Conservation (phyloP, 371 early-diverging fungal genomes). For the Circinella umbellata region DNA sequence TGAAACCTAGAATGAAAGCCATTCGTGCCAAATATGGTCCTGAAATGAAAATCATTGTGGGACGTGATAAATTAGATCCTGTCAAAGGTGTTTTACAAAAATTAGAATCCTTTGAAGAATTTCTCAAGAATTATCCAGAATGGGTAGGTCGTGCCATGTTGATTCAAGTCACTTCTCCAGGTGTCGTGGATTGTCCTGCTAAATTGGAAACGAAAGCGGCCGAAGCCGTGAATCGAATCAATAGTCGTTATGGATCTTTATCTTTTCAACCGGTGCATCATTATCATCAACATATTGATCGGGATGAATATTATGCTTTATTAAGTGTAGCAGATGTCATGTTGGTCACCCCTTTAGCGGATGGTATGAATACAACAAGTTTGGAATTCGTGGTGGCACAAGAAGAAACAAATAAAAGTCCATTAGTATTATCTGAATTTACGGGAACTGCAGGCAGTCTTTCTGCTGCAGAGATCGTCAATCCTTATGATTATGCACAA, state of each 20-base stretch:
- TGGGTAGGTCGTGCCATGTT: slow-evolving; percentile 90
- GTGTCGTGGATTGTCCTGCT: slow-evolving; percentile 14
- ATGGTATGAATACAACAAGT: slow-evolving; percentile 99
- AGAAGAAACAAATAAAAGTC: slow-evolving; percentile 79
- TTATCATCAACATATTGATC: slow-evolving; percentile 93
- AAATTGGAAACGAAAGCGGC: slow-evolving; percentile 82
- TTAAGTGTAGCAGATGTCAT: slow-evolving; percentile 94
- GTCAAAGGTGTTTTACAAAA: slow-evolving; percentile 99
- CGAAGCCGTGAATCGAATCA: slow-evolving; percentile 91
- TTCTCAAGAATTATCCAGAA: slow-evolving; percentile 89
- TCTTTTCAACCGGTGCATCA: slow-evolving; percentile 96
- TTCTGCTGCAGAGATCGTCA: slow-evolving; percentile 86
- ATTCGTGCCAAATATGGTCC: slow-evolving; percentile 81
- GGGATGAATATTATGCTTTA: slow-evolving; percentile 96
- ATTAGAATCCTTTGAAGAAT: slow-evolving; percentile 92
- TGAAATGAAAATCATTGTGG: slow-evolving; percentile 95
- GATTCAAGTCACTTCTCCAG: slow-evolving; percentile 79
- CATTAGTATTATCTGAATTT: slow-evolving; percentile 95
- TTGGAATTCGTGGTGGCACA: slow-evolving; percentile 98
- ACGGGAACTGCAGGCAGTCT: slow-evolving; percentile 95
- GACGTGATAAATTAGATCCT: slow-evolving; percentile 98
- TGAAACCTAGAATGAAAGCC: slow-evolving; percentile 74
- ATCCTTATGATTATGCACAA: slow-evolving; percentile 93
- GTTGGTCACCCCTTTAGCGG: slow-evolving; percentile 93
- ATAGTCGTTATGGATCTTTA: slow-evolving; percentile 94